A percentile compares a stretch with the other conserved stretches of the same genome.
Evolutionary conservation across 805 yeast species (phyloP).

Genomic region (Grigorovia humatica): DNA sequence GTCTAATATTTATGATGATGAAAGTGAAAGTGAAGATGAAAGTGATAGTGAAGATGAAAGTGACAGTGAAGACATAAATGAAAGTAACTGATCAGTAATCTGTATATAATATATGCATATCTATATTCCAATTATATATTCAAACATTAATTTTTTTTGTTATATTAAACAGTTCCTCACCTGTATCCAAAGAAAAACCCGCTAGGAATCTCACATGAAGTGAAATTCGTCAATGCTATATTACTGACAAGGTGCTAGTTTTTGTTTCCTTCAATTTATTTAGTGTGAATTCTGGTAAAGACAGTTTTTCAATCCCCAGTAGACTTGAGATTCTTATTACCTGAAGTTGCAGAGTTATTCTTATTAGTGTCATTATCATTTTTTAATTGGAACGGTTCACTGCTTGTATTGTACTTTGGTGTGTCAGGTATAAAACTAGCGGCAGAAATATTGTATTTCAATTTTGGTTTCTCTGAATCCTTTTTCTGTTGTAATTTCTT

Average conservation of each 20-base stretch:
- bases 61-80: constrained; percentile 10
- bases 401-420: not conserved
- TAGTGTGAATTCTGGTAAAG: too few relatives aligned
- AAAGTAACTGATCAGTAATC: constrained; percentile 5
- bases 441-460: not conserved
- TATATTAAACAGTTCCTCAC: too few relatives aligned
- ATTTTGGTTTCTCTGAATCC: constrained; percentile 5
- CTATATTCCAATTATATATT: not conserved
- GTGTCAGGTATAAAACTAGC: not conserved
- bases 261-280: too few relatives aligned
- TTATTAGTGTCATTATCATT: too few relatives aligned
- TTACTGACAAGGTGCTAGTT: too few relatives aligned
- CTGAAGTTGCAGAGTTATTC: not conserved
- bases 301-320: not conserved
- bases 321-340: not conserved
- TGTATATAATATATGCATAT: not conserved
- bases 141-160: not conserved
- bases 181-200: too few relatives aligned
- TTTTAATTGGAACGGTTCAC: not conserved
- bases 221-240: too few relatives aligned
- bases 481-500: constrained; percentile 14
- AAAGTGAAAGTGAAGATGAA: constrained; percentile 10
- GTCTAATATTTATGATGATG: constrained; percentile 20
- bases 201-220: too few relatives aligned
- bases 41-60: constrained; percentile 12